Evolutionary conservation across 2,329 filamentous ascomycete species (phyloP), one percentile per base, ranked within the genome.

Genomic region (Cercospora sesami): DNA sequence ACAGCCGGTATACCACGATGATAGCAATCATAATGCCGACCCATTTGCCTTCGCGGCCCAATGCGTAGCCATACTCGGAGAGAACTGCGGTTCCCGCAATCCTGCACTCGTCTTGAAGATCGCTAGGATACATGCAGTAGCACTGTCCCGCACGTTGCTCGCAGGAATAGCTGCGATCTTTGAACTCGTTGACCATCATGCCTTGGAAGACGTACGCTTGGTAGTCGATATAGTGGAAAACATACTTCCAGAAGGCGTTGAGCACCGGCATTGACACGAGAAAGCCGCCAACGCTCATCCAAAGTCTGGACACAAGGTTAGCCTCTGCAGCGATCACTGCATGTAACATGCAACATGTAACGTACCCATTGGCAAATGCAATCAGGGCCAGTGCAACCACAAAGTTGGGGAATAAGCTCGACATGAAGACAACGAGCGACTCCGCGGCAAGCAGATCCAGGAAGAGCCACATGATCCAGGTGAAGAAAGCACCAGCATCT

Each of bases 151-250:
- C 66, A 14, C 58, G 21, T 5, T 23, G 26, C 28, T 66, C 68
- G 63, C 91, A 94, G 4, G 79, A 75, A 76, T 91, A 96, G 2
- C 80, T 83, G 7, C 91, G 82, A 14, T 84, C 72, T 1, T 82
- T 81, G 77, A 96, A 95, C 80, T 96, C 91, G 75, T 95, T 96
- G 63, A 94, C 89, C 91, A 96, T 95, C 92, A 96, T 95, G 14
- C 91, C 92, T 76, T 94, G 88, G 77, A 96, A 96, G 3, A 96
- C 92, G 74, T 94, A 96, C 51, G 84, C 83, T 80, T 94, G 92
- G 75, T 96, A 96, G 77, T 96, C 91, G 76, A 94, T 94, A 78
- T 94, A 96, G 77, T 94, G 90, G 74, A 95, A 95, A 5, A 91
- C 91, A 74, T 96, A 95, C 78, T 89, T 87, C 88, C 91, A 96